phyloP scores from a whole-genome alignment of 208 protist genomes.

The Acanthamoeba polyphaga region DNA sequence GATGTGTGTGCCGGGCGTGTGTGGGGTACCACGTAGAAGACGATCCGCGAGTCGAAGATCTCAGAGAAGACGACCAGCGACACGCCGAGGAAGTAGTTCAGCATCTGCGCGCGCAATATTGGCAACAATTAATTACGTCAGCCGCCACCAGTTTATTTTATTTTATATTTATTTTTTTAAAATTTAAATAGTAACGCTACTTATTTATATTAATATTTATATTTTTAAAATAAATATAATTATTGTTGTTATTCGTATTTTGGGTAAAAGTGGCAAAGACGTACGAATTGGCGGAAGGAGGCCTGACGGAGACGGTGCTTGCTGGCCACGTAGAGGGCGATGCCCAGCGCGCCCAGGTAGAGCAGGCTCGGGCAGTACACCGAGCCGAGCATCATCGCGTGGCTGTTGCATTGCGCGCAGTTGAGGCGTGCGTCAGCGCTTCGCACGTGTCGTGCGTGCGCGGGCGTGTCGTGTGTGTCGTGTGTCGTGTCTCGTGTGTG shows the following conservation, averaged over 20 bases:
- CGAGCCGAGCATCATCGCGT: background rate
- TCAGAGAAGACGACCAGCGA: background rate
- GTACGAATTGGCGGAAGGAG: too few relatives aligned
- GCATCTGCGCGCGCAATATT: too few relatives aligned
- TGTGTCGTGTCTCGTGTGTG: too few relatives aligned
- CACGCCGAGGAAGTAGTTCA: background rate
- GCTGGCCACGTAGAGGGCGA: background rate
- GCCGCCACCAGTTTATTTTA: too few relatives aligned
- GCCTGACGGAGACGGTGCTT: background rate
- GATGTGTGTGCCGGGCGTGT: too few relatives aligned
- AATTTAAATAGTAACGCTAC: too few relatives aligned
- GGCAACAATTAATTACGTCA: too few relatives aligned
- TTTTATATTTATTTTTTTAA: too few relatives aligned
- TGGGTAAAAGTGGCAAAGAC: background rate
- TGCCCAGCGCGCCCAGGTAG: background rate
- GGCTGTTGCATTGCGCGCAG: background rate
- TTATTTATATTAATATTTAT: too few relatives aligned
- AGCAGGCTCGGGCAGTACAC: background rate
- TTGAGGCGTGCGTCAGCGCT: too few relatives aligned
- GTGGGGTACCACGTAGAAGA: background rate
- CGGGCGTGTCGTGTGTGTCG: background rate
- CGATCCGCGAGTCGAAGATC: background rate
- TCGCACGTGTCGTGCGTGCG: background rate
- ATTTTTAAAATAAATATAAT: too few relatives aligned
- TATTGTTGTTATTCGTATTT: too few relatives aligned